Evolutionary conservation across 306 rosid genomes (phyloP), one percentile per base, ranked within the genome.

Genomic region (Rubus idaeus): DNA sequence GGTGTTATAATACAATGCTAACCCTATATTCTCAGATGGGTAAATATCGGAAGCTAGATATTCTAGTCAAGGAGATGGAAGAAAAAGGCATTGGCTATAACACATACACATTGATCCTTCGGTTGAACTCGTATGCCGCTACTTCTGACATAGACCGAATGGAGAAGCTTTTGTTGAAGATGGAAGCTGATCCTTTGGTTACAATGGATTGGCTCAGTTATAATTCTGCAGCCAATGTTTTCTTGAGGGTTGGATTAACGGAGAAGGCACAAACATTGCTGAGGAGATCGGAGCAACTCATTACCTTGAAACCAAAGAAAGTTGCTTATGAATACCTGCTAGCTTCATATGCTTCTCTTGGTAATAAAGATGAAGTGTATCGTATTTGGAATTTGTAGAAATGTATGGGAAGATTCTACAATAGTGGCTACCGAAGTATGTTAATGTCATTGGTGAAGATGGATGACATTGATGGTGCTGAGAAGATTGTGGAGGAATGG

Each of bases 401-500:
- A 67, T 53, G 20, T 12, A 5, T 81, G 55, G 79, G 57, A 2
- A 63, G 17, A 17, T 13, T 42, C 65, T 47, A 3, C 66, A 81
- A 76, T 62, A 44, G 78, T 3, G 89, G 88, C 70, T 92, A 89
- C 84, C 16, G 83, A 69, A 51, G 85, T 53, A 83, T 89, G 81
- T 7, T 90, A 45, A 86, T 83, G 74, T 87, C 96, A 20, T 83
- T 90, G n/a, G 55, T 86, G 83, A 90, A 84, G 86, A 79, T 92
- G 52, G 87, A 81, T 84, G 91, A 90, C 83, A 77, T 89, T 42
- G 89, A 86, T 37, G 89, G 92, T 30, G 88, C 89, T 3, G 96
- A 90, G 82, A 83, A 68, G 79, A 79, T 92, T 63, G 67, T 86
- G 80, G 84, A 78, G 82, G 94, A 90, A 55, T 90, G 94, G 96